Conservation (phyloP, 768 basidiomycete species). For the Termitomyces sp. region DNA sequence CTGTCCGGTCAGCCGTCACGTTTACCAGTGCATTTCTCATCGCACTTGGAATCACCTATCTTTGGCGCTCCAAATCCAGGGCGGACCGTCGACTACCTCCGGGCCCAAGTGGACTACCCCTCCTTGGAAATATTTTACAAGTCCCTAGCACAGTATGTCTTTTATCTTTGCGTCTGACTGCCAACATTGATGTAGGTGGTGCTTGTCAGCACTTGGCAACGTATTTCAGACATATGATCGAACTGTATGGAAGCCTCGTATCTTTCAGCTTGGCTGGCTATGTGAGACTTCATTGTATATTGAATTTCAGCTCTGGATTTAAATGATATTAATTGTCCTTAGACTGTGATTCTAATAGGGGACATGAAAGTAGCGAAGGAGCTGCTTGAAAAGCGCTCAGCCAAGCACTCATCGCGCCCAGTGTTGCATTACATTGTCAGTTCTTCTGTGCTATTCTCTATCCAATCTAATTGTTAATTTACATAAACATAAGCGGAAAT, state of each 20-base stretch:
- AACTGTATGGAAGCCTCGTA: not conserved
- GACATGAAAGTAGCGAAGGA: not conserved
- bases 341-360: not conserved
- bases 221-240: not conserved
- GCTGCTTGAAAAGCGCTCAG: not conserved
- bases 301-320: not conserved
- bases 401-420: not conserved
- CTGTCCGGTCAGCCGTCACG: not conserved
- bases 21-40: not conserved
- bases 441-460: not conserved
- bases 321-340: not conserved
- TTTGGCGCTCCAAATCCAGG: not conserved
- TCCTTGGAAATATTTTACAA: not conserved
- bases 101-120: not conserved
- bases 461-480: not conserved
- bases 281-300: not conserved
- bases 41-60: not conserved
- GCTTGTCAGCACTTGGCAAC: not conserved
- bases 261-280: not conserved
- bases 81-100: not conserved
- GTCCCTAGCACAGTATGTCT: not conserved
- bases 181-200: not conserved
- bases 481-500: not conserved
- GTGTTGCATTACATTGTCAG: not conserved
- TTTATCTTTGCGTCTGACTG: not conserved